Evolutionary conservation across 805 yeast genomes (phyloP), one percentile per base, ranked within the genome.

Genomic region (Clavispora fructus): DNA sequence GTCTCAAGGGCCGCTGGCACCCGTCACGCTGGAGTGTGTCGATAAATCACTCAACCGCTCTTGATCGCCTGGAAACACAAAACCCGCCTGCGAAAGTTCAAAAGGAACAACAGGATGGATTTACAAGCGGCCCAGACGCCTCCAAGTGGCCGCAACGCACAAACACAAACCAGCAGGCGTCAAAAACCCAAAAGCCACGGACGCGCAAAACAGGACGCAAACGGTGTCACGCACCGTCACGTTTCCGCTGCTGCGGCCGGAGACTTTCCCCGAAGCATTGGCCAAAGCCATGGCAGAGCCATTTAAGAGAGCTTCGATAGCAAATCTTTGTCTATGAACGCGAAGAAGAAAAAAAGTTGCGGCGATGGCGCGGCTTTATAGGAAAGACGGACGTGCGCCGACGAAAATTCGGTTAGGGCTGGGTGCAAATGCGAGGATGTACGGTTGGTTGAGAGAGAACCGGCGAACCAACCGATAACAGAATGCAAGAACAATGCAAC

Each of bases 271-370:
- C 89, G 85, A 49, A 46, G 52, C 43, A 51, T 63, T 67, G 86
- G 86, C 86, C 80, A 89, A 88, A 83, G 50, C 50, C 51, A 42
- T 39, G 46, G 55, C 49, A 45, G 16, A 26, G 46, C 43, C 49
- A 49, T 75, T 74, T 80, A 53, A 73, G 87, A 64, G 65, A 66
- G 83, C 87, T 82, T 83, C 82, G 88, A 78, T 63, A 81, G 81
- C 87, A 82, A 83, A 80, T 83, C 87, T 83, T 83, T 67, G 78
- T 62, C 74, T 81, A 81, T 79, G 85, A 74, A 77, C 75, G 80
- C 75, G 60, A 58, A 56, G 69, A 59, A 56, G 55, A 60, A 56
- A 49, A 54, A 50, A 41, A 40, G 26, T 16, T 12, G 37, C 31
- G 38, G 41, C 25, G 35, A 33, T 27, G 27, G 39, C 39, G 40